Evolutionary conservation across 2,329 filamentous ascomycete genomes (phyloP).

Genomic region (Diaporthe destruens): DNA sequence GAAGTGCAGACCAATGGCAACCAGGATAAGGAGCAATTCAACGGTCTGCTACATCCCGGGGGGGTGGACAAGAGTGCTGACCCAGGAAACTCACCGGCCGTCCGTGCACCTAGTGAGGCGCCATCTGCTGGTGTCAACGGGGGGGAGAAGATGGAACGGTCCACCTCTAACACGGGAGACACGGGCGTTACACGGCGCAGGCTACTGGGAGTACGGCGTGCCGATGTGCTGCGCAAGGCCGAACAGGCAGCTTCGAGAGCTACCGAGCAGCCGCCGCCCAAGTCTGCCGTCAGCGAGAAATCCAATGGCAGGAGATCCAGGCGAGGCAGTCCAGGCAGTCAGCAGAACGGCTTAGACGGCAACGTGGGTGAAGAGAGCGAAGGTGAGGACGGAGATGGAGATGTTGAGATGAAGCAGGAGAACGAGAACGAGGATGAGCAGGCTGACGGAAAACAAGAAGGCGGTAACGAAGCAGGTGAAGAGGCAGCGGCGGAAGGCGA

Average conservation of each 20-base stretch:
- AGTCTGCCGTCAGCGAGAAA: slow-evolving; percentile 48
- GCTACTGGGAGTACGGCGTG: slow-evolving; percentile 62
- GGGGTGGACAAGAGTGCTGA: slow-evolving; percentile 42
- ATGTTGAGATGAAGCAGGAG: slow-evolving; percentile 61
- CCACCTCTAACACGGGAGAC: slow-evolving; percentile 50
- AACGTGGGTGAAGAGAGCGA: slow-evolving; percentile 52
- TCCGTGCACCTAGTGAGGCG: slow-evolving; percentile 39
- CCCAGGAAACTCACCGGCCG: neutral
- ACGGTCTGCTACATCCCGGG: slow-evolving; percentile 43
- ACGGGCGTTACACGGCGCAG: slow-evolving; percentile 53
- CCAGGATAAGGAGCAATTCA: slow-evolving; percentile 47
- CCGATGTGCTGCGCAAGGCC: slow-evolving; percentile 72
- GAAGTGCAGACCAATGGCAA: slow-evolving; percentile 52
- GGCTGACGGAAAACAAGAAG: slow-evolving; percentile 39
- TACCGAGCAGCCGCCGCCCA: slow-evolving; percentile 60
- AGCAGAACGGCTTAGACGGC: slow-evolving; percentile 48
- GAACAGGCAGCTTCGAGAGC: slow-evolving; percentile 68
- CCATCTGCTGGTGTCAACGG: slow-evolving; percentile 44
- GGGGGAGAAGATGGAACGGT: slow-evolving; percentile 55
- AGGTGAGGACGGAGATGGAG: slow-evolving; percentile 51
- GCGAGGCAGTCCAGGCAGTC: slow-evolving; percentile 65
- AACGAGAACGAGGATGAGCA: slow-evolving; percentile 35
- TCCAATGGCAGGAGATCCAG: slow-evolving; percentile 58
- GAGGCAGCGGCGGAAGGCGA: slow-evolving; percentile 45
- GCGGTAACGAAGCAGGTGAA: slow-evolving; percentile 42